Base-by-base conservation (phyloP, 1,139 yeast species). In the Hanseniaspora uvarum region DNA sequence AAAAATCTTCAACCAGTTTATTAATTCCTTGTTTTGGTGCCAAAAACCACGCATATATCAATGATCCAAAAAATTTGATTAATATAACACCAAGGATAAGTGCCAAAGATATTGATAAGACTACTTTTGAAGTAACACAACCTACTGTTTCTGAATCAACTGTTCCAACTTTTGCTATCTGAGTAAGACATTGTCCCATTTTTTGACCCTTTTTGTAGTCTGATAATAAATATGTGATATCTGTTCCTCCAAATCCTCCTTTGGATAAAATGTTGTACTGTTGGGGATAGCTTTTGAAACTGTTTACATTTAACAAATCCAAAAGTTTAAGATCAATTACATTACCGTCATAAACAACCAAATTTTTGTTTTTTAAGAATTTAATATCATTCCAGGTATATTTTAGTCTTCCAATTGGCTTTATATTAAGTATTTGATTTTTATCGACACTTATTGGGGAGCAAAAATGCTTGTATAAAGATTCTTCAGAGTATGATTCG, bases 141-240 rank as follows among this genome's bases (percentile, higher is more conserved):
- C 98, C 98, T 63, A 92, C 80, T 12, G 95, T 81, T 55, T 86
- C 88, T 0, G 94, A 80, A 65, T 92, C 97, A 55, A 92, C 79
- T 47, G 79, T 81, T 24, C 98, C 98, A 23, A 89, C 94, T 69
- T 83, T 86, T 55, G 86, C 74, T 56, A 86, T 84, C 68, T 92
- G 97, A n/a, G 84, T 73, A 54, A 92, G 72, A 69, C 98, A 92
- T 62, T 82, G 78, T 7, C 52, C 51, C 16, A 94, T 94, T 8
- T 81, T 79, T 61, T 77, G 76, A 57, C 88, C 77, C 60, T 86
- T 88, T 24, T 72, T 71, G 19, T 85, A 76, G 56, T 79, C 80
- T 4, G 95, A 78, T 65, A 89, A 75, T 16, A 84, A 73, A 57
- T 87, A 72, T 0, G 96, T 85, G 36, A 92, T 76, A 67, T 92